Evolutionary conservation across 495 filamentous ascomycete species (phyloP).

Genomic region (Penicillium alfredii): DNA sequence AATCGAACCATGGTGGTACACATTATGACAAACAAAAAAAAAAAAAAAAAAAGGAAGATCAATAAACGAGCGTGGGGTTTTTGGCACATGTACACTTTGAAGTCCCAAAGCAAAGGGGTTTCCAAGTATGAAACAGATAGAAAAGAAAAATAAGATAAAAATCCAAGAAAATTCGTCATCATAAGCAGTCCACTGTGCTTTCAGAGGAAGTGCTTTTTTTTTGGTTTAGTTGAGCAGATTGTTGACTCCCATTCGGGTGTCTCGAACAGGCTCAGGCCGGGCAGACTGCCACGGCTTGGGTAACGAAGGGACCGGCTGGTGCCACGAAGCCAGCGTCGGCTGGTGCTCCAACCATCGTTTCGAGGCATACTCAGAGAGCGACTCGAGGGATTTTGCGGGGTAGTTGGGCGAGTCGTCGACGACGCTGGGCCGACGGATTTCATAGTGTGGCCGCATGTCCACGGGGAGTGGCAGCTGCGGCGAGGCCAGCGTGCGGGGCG

Average conservation of each 20-base stretch:
- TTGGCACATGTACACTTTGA: conserved; percentile 30
- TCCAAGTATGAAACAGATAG: conserved; percentile 19
- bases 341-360: conserved; percentile 33
- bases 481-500: conserved; percentile 41
- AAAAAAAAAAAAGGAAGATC: conserved; percentile 22
- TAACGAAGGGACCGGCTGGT: conserved; percentile 17
- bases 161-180: no score
- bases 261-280: conserved; percentile 27
- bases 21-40: conserved; percentile 35
- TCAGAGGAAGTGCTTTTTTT: conserved; percentile 1
- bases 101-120: conserved; percentile 14
- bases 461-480: conserved; percentile 39
- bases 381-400: conserved; percentile 21
- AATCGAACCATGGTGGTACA: conserved; percentile 32
- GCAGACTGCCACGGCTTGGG: conserved; percentile 22
- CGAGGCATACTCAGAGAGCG: conserved; percentile 26
- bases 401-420: conserved; percentile 27
- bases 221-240: conserved; percentile 32
- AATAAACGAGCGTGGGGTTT: conserved; percentile 16
- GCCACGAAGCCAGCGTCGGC: conserved; percentile 26
- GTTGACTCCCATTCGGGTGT: conserved; percentile 42
- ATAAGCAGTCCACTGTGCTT: no score
- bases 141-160: conserved; percentile 15
- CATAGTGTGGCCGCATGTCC: conserved; percentile 31
- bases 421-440: conserved; percentile 26